Conservation (phyloP, 2,329 filamentous ascomycete genomes). For the Talaromyces rugulosus region DNA sequence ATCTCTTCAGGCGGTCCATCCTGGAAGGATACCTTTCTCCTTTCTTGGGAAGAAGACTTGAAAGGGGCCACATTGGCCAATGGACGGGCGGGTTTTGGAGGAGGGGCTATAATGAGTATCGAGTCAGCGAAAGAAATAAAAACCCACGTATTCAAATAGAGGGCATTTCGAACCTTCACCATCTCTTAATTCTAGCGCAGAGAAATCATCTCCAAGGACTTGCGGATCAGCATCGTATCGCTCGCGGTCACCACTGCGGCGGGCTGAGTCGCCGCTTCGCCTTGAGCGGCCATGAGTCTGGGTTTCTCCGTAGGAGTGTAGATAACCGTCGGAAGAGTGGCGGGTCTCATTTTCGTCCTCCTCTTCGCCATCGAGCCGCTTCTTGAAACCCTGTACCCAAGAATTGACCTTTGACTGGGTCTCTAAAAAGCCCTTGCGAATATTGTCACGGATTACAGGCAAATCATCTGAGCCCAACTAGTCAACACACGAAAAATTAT, state of each 20-base stretch:
- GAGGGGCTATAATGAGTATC: slow-evolving; percentile 43
- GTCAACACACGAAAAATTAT: not conserved
- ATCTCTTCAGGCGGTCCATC: slow-evolving; percentile 74
- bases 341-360: slow-evolving; percentile 52
- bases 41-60: slow-evolving; percentile 58
- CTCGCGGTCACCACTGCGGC: slow-evolving; percentile 80
- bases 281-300: slow-evolving; percentile 46
- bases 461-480: slow-evolving; percentile 64
- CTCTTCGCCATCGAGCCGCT: slow-evolving; percentile 87
- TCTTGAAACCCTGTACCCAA: slow-evolving; percentile 88
- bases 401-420: slow-evolving; percentile 89
- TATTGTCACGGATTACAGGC: slow-evolving; percentile 85
- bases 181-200: slow-evolving; percentile 59
- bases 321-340: slow-evolving; percentile 34
- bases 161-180: slow-evolving; percentile 49
- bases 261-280: slow-evolving; percentile 58
- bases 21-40: slow-evolving; percentile 55
- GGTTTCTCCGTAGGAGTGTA: slow-evolving; percentile 28
- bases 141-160: not conserved
- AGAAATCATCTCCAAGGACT: slow-evolving; percentile 85
- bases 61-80: slow-evolving; percentile 76
- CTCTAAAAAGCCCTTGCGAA: slow-evolving; percentile 90
- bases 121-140: slow-evolving; percentile 2
- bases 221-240: slow-evolving; percentile 93
- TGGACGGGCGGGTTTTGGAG: slow-evolving; percentile 57